Conservation (phyloP, 768 basidiomycete species). For the Amanita rubescens region DNA sequence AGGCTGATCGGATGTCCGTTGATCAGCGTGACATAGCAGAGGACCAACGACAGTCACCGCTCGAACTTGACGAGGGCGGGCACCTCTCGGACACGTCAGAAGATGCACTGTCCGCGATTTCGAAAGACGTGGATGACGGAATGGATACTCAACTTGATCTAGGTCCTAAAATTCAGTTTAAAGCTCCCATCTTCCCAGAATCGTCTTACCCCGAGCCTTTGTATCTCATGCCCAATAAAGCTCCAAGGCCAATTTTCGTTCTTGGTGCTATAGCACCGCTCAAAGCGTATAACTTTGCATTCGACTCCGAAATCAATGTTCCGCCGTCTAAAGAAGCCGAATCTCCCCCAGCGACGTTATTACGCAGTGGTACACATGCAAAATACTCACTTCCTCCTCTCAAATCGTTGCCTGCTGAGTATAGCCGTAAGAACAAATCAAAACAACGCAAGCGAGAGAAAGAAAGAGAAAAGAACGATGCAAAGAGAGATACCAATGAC, state of each 20-base stretch:
- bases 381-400: slow-evolving; percentile 50
- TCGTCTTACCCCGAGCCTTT: slow-evolving; percentile 4
- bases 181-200: neutral
- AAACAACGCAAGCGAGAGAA: slow-evolving; percentile 36
- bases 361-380: slow-evolving; percentile 34
- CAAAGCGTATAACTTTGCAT: slow-evolving; percentile 5
- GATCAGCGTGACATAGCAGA: neutral
- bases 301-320: neutral
- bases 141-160: neutral
- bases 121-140: neutral
- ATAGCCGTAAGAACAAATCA: slow-evolving; percentile 31
- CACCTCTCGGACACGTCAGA: neutral
- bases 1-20: neutral
- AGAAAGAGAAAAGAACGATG: slow-evolving; percentile 35
- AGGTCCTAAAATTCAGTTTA: neutral
- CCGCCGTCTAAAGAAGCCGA: slow-evolving; percentile 6
- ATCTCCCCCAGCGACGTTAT: slow-evolving; percentile 16
- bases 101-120: neutral
- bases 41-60: neutral
- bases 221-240: slow-evolving; percentile 3
- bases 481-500: slow-evolving; percentile 40
- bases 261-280: slow-evolving; percentile 18
- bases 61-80: neutral
- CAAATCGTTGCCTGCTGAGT: slow-evolving; percentile 48
- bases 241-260: slow-evolving; percentile 21